A percentile compares a stretch with the other conserved stretches of the same genome.
Conservation (phyloP, 768 basidiomycete genomes). For the Coprinellus micaceus region DNA sequence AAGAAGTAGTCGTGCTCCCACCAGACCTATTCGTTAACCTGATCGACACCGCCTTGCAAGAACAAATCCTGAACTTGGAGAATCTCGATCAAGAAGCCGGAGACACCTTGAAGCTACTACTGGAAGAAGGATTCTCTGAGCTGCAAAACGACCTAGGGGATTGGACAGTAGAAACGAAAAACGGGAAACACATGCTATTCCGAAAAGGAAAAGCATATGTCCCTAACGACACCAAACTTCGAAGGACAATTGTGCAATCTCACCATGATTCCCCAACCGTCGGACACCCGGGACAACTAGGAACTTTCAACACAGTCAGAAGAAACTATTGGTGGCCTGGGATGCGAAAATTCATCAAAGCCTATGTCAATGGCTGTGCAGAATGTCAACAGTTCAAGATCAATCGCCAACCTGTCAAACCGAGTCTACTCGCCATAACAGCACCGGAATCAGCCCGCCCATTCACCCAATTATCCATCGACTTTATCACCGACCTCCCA, state of each 20-base stretch:
- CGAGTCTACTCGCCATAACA: neutral
- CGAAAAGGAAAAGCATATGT: neutral
- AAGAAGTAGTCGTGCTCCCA: neutral
- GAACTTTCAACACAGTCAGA: neutral
- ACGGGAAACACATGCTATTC: neutral
- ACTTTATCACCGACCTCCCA: no score
- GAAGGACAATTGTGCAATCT: neutral
- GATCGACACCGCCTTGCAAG: no score
- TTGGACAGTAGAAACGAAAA: neutral
- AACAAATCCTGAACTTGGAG: neutral
- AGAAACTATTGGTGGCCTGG: slow-evolving; percentile 6
- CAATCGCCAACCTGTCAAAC: neutral
- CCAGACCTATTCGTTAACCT: neutral
- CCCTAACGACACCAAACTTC: neutral
- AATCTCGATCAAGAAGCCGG: neutral
- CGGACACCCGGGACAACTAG: neutral
- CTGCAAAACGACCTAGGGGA: neutral
- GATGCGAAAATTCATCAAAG: no score
- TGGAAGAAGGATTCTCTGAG: no score
- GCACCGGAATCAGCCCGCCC: neutral
- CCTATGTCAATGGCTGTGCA: neutral
- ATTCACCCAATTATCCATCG: slow-evolving; percentile 8
- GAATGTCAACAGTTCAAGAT: neutral
- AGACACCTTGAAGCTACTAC: neutral
- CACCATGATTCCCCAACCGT: neutral